Evolutionary conservation across 495 filamentous ascomycete species (phyloP), one percentile per base, ranked within the genome.

Genomic region (Penicillium silybi): DNA sequence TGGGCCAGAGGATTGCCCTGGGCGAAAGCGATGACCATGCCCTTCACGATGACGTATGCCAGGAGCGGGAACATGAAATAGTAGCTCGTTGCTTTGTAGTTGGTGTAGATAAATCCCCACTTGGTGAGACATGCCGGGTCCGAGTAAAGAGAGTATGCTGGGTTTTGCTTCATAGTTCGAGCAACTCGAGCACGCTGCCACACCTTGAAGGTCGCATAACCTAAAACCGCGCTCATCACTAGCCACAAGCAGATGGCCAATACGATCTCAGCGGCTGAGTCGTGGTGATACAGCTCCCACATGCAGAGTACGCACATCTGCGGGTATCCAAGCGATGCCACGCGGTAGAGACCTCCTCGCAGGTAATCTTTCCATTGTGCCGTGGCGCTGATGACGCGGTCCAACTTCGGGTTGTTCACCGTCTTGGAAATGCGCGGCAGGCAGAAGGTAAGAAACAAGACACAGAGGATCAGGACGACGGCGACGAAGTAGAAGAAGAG

Each of bases 81-180:
- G 76, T 96, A 98, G 7, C 89, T 88, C 1, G 91, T 90, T 15
- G 93, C 92, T 54, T 89, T 86, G 77, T 95, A 97, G 70, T 97
- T 92, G 46, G 97, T 87, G 63, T 98, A 98, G 27, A 98, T 75
- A 74, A 97, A 97, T 15, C 93, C 93, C 92, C 92, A 97, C 70
- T 96, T 93, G 80, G 96, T 97, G 54, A 98, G 72, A 20, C 89
- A 85, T 45, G 86, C 80, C 11, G 90, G 89, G 61, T 98, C 93
- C 7, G 92, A 96, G 76, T 95, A 98, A 37, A 98, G 82, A 53
- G 96, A 95, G 66, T 97, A 97, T 35, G 90, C 92, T 6, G 93
- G 90, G 63, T 95, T 96, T 59, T 90, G 89, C 76, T 97, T 92
- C 78, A 95, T 86, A 18, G 81, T 68, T 48, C 95, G 83, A 4